phyloP scores from a whole-genome alignment of 805 yeast genomes.

The Kodamaea sagamina region DNA sequence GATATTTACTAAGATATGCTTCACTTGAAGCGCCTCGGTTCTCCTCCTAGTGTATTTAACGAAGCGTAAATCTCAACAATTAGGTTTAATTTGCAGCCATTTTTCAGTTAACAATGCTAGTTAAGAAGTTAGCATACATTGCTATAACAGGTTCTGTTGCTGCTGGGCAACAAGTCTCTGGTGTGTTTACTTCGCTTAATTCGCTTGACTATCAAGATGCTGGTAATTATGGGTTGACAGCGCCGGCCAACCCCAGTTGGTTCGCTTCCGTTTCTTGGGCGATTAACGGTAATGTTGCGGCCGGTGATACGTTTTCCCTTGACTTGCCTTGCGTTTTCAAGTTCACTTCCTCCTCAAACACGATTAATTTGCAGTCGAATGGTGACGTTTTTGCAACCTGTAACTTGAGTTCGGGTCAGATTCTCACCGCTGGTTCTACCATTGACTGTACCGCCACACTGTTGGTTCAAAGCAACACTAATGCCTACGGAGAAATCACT shows the following conservation, averaged over 20 bases:
- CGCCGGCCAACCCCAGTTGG: conserved; percentile 18
- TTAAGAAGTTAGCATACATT: background rate
- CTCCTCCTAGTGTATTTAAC: no score
- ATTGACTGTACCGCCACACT: conserved; percentile 23
- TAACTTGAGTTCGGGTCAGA: conserved; percentile 9
- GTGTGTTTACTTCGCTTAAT: conserved; percentile 20
- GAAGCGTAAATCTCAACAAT: background rate
- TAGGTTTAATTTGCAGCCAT: conserved; percentile 2
- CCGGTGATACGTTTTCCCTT: conserved; percentile 32
- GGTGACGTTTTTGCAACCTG: conserved; percentile 15
- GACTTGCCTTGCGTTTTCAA: conserved; percentile 29
- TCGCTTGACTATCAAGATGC: conserved; percentile 14
- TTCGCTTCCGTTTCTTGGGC: conserved; percentile 24
- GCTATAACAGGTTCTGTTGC: conserved; percentile 1
- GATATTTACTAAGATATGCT: no score
- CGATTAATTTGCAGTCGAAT: conserved; percentile 14
- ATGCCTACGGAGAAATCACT: conserved; percentile 21
- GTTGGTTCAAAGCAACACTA: conserved; percentile 15
- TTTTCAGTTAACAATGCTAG: background rate
- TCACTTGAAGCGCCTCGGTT: no score
- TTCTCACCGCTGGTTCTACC: conserved; percentile 9
- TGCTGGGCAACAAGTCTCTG: conserved; percentile 15
- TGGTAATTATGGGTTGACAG: conserved; percentile 6
- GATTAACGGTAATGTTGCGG: conserved; percentile 15
- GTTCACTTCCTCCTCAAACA: conserved; percentile 17